phyloP scores from a whole-genome alignment of 495 filamentous ascomycete genomes.

The Clavariopsis aquatica region DNA sequence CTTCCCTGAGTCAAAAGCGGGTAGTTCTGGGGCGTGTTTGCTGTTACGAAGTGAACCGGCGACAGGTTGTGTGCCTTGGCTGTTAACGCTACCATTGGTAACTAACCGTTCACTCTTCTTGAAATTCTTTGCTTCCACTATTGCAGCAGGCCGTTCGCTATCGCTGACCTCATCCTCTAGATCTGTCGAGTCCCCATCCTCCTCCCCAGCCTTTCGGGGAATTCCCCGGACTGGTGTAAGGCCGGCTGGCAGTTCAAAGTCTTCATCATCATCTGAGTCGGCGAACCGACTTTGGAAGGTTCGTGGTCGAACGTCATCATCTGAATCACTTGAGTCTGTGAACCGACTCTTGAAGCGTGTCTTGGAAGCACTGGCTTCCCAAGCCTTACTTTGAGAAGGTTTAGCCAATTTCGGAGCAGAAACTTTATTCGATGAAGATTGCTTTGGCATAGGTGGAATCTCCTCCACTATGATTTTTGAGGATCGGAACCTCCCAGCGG shows the following conservation, averaged over 20 bases:
- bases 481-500: conserved; percentile 36
- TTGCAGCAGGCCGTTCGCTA: conserved; percentile 29
- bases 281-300: conserved; percentile 70
- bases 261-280: conserved; percentile 74
- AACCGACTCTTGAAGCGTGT: conserved; percentile 57
- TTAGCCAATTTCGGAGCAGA: conserved; percentile 48
- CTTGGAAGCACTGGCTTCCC: conserved; percentile 35
- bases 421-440: conserved; percentile 40
- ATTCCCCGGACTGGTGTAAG: conserved; percentile 67
- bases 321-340: conserved; percentile 73
- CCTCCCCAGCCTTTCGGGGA: conserved; percentile 58
- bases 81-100: conserved; percentile 37
- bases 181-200: conserved; percentile 64
- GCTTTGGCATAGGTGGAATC: conserved; percentile 54
- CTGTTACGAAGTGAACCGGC: conserved; percentile 30
- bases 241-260: conserved; percentile 37
- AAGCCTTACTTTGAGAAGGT: conserved; percentile 44
- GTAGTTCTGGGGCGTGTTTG: conserved; percentile 30
- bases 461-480: conserved; percentile 19
- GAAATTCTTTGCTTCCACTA: conserved; percentile 26
- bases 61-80: conserved; percentile 20
- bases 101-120: conserved; percentile 27
- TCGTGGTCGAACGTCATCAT: conserved; percentile 55
- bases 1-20: conserved; percentile 21
- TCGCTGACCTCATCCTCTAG: conserved; percentile 60